Percentiles rank a stretch among this genome's conserved stretches.
phyloP scores from a whole-genome alignment of 306 rosid genomes.

The Lupinus albus region DNA sequence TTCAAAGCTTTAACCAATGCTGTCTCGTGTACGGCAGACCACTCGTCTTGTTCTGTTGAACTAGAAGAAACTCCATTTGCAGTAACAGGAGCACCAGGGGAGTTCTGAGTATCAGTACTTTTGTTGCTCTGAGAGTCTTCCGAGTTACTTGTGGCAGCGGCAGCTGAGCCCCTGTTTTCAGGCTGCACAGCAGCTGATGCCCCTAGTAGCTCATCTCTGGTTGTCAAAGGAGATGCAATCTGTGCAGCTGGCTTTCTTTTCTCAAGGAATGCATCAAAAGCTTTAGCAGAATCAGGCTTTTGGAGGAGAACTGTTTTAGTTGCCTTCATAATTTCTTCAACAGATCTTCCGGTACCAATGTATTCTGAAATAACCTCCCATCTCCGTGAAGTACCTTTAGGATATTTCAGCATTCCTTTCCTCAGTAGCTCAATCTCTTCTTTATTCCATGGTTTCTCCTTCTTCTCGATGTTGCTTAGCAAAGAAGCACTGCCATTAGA shows the following conservation, averaged over 20 bases:
- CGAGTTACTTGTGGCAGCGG: conserved; percentile 34
- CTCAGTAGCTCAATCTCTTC: conserved; percentile 90
- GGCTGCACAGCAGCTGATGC: conserved; percentile 38
- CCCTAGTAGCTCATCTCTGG: conserved; percentile 78
- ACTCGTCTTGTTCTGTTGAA: conserved; percentile 74
- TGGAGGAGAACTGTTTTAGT: conserved; percentile 92
- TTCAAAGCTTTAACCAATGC: conserved; percentile 95
- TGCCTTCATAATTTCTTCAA: conserved; percentile 95
- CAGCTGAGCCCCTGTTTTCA: conserved; percentile 41
- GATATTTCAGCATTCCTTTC: conserved; percentile 86
- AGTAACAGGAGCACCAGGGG: conserved; percentile 37
- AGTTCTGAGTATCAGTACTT: conserved; percentile 43
- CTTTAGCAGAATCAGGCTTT: conserved; percentile 91
- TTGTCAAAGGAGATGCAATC: conserved; percentile 90
- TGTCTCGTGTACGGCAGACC: conserved; percentile 91
- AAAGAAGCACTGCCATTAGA: no score
- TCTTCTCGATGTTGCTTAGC: no score
- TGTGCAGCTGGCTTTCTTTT: conserved; percentile 85
- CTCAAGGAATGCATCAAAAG: conserved; percentile 92
- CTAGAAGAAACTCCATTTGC: conserved; percentile 59
- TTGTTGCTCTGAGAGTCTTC: conserved; percentile 44
- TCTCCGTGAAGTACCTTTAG: conserved; percentile 92
- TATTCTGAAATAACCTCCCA: conserved; percentile 98
- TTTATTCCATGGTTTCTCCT: conserved; percentile 89
- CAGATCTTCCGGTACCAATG: conserved; percentile 90